Base-by-base conservation (phyloP, 2,329 filamentous ascomycete genomes). In the Paecilomyces dactylethromorphus region DNA sequence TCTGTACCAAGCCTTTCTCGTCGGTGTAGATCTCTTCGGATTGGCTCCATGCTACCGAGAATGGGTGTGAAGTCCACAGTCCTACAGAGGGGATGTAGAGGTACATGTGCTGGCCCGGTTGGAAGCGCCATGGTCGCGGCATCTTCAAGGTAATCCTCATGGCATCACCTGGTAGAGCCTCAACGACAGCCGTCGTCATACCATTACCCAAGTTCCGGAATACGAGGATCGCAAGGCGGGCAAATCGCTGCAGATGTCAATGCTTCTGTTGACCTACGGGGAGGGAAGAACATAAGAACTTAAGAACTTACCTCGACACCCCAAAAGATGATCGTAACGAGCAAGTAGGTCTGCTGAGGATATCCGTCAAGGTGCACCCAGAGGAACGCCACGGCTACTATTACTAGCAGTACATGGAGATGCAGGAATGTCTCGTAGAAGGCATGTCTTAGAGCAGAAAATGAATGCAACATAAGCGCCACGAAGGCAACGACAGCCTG, bases 381-480 rank as follows among this genome's bases (percentile, higher is more conserved):
- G 8, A 92, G 86, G 67, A 87, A 87, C 58, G 84, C 79, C 55
- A 97, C 83, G 54, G 81, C 79, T 57, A 90, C 70, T 35, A 88
- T 74, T 45, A 87, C 91, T 55, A 96, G 78, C 39, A 90, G 73
- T 65, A 96, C 92, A 76, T 97, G 94, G 31, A 88, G 76, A 71
- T 90, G 91, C 66, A 97, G 83, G 78, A 99, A 99, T 0, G 91
- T 95, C 78, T 99, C 94, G 78, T 99, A 99, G 72, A 96, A 97
- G 45, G 92, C 92, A 74, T 97, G 93, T 61, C 94, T 87, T 56
- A 99, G 71, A 0, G 92, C 88, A 2, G 91, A 93, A 57, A 89
- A 78, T 10, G 91, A 88, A 29, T 88, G 79, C 56, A 96, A 68
- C 57, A 89, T 69, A 53, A 97, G 79, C 52, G 89, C 71, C 49